phyloP scores from a whole-genome alignment of 2,329 filamentous ascomycete genomes.

The Epichloe hybrida region DNA sequence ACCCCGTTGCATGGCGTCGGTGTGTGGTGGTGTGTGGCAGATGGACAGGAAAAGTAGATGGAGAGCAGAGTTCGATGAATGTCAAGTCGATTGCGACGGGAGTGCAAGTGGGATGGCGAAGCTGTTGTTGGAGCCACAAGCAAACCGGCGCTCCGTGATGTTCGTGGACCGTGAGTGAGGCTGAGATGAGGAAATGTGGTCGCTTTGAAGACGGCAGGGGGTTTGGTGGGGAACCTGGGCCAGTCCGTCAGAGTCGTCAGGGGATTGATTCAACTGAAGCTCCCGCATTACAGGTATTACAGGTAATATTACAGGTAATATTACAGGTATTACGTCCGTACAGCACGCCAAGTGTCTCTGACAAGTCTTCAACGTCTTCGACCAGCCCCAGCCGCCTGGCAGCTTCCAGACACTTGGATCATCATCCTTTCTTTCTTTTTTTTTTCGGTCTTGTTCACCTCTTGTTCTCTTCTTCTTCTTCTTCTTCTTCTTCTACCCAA shows the following conservation, averaged over 20 bases:
- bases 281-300: no score
- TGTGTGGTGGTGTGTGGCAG: neutral
- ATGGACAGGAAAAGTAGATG: neutral
- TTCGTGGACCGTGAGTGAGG: neutral
- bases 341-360: no score
- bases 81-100: no score
- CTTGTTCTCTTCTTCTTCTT: neutral
- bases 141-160: neutral
- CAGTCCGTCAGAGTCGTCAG: no score
- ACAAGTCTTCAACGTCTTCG: no score
- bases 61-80: neutral
- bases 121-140: neutral
- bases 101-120: neutral
- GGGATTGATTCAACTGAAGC: no score
- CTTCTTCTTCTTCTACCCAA: neutral
- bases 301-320: no score
- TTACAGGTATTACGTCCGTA: no score
- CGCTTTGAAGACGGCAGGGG: constrained; percentile 9
- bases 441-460: neutral
- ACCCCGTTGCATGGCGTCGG: constrained; percentile 62
- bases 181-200: constrained; percentile 23
- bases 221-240: no score
- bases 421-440: neutral
- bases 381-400: neutral
- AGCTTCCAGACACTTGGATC: neutral